Evolutionary conservation across 192 early-diverging fungal species (phyloP).

Genomic region (Mortierella antarctica): DNA sequence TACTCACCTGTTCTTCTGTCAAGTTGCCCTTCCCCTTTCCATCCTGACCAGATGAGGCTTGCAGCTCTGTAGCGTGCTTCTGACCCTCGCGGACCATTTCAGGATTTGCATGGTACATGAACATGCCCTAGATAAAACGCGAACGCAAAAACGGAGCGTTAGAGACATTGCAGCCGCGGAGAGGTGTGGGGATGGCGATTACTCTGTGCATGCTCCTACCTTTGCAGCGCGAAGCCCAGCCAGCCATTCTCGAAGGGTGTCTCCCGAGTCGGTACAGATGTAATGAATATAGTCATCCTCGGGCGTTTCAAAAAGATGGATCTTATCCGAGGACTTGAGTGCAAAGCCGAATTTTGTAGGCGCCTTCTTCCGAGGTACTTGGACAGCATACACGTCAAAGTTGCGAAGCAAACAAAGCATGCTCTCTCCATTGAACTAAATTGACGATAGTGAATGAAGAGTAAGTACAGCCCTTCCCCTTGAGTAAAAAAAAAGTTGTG

Average conservation of each 20-base stretch:
- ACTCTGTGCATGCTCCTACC: slow-evolving; percentile 49
- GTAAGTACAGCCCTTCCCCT: slow-evolving; percentile 1
- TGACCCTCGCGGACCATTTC: slow-evolving; percentile 44
- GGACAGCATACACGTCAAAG: slow-evolving; percentile 89
- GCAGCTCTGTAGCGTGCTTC: slow-evolving; percentile 29
- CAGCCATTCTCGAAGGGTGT: slow-evolving; percentile 80
- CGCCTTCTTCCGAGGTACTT: slow-evolving; percentile 70
- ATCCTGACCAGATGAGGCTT: slow-evolving; percentile 19
- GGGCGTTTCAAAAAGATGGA: slow-evolving; percentile 84
- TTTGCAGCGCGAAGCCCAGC: slow-evolving; percentile 74
- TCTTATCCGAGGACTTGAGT: slow-evolving; percentile 81
- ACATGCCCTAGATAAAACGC: slow-evolving; percentile 24
- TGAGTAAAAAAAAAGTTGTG: not conserved
- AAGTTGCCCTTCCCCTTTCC: slow-evolving; percentile 26
- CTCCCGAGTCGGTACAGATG: slow-evolving; percentile 73
- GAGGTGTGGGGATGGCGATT: not conserved
- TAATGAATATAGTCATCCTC: slow-evolving; percentile 84
- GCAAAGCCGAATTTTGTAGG: slow-evolving; percentile 88
- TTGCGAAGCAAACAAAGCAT: slow-evolving; percentile 69
- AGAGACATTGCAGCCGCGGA: not conserved
- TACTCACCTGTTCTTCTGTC: slow-evolving; percentile 53
- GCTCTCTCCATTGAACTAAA: slow-evolving; percentile 46
- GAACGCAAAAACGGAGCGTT: not conserved
- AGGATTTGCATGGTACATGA: slow-evolving; percentile 49
- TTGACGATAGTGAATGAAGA: not conserved